phyloP scores from a whole-genome alignment of 1,139 yeast genomes.

The Taphrina confusa region DNA sequence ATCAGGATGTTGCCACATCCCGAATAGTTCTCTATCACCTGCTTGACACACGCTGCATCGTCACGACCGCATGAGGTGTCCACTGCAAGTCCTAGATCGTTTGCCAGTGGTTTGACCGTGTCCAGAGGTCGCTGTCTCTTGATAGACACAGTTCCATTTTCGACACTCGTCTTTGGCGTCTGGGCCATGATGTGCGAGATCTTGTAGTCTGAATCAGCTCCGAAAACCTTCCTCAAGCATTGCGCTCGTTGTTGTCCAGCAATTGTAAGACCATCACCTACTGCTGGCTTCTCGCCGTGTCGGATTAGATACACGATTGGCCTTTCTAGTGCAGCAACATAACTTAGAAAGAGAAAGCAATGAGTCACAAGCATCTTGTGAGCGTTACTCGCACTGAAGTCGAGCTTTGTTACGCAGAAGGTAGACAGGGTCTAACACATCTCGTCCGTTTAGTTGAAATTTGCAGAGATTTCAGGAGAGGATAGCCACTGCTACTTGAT shows the following conservation, averaged over 20 bases:
- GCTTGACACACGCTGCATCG: slow-evolving; percentile 12
- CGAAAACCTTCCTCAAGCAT: slow-evolving; percentile 4
- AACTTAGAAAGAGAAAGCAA: no score
- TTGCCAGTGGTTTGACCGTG: slow-evolving; percentile 16
- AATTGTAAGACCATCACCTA: background rate
- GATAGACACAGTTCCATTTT: background rate
- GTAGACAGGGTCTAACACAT: no score
- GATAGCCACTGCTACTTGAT: no score
- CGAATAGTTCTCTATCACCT: background rate
- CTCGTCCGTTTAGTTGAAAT: no score
- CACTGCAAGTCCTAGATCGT: background rate
- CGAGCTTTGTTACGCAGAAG: no score
- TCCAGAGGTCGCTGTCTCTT: slow-evolving; percentile 7
- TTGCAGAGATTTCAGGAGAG: no score
- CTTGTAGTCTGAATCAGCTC: background rate
- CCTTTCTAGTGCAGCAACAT: no score
- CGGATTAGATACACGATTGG: slow-evolving; percentile 24
- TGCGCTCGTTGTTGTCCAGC: slow-evolving; percentile 8
- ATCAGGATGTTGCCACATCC: slow-evolving; percentile 14
- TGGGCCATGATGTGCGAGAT: slow-evolving; percentile 17
- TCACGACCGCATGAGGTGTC: slow-evolving; percentile 14
- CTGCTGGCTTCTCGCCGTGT: slow-evolving; percentile 27
- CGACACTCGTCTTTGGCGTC: slow-evolving; percentile 2
- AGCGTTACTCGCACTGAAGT: no score
- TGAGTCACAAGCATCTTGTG: no score